Evolutionary conservation across 2,329 filamentous ascomycete species (phyloP), one percentile per base, ranked within the genome.

Genomic region (Calycina herbarum): DNA sequence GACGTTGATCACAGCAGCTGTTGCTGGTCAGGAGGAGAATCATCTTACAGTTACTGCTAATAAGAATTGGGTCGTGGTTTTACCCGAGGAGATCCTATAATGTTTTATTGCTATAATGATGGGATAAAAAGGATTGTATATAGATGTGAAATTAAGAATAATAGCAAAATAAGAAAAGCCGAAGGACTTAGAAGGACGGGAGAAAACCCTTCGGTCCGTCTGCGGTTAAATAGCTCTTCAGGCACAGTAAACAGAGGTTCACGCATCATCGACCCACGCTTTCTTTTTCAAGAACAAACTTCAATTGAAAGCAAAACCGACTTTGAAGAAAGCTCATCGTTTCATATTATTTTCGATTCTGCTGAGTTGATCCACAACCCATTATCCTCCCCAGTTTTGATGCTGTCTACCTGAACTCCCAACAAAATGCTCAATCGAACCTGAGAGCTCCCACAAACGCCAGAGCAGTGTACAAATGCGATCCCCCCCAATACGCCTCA

Each of bases 351-450:
- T 13, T 13, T 2, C 10, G 13, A 38, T 8, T 38, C 35, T 38
- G 8, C 13, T 13, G 35, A 20, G 42, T n/a, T 48, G 42, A n/a
- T 7, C 13, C 42, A 48, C 17, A 48, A 48, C 2, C n/a, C 42
- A 8, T 20, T 7, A 48, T 48, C 42, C 42, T n/a, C 17, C 17
- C n/a, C 42, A 48, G 5, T 48, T 48, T 48, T 48, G 17, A 48
- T 51, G 45, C n/a, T 11, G 20, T 51, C 45, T 51, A 24, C 45
- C 45, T 51, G 7, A 51, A 51, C 27, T 33, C 56, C 27, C 20
- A 33, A 57, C 33, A 15, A 57, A 63, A 63, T 54, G 67, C 70
- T 72, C 70, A 42, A 71, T 72, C 70, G 70, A 71, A 48, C 59
- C 69, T 70, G 70, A 71, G 69, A 70, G 70, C 67, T 20, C 29